Base-by-base conservation (phyloP, 2,329 filamentous ascomycete genomes). In the Pseudogymnoascus sp. region DNA sequence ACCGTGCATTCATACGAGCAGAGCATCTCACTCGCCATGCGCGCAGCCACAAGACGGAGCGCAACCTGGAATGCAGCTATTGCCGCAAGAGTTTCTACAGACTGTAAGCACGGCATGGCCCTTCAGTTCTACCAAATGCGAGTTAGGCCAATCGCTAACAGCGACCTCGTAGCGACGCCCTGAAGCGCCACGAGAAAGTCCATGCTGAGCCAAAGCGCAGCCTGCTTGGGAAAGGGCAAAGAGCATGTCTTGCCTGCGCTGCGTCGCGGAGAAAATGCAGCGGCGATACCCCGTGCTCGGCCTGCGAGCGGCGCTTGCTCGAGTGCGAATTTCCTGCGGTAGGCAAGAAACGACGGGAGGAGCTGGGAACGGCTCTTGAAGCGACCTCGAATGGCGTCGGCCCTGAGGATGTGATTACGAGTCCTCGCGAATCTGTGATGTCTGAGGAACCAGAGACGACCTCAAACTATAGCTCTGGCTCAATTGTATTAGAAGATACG, bases 51-150 rank as follows among this genome's bases (percentile, higher is more conserved):
- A 36, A 33, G 15, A 62, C 62, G 37, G 64, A 68, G 33, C 62
- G 65, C 3, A 60, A 60, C 20, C 62, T 67, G 8, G 65, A 68
- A 43, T 68, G 67, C 39, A 58, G 43, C 5, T 60, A 61, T 14
- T 68, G 67, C 57, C 41, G 62, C 2, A 68, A 68, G 50, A 62
- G 65, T 7, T 68, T 68, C 43, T 68, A 68, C 30, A 60, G 67
- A 47, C 60, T 62, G 67, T 67, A 20, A 58, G 64, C 62, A 33
- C n/a, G 28, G 50, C 12, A 22, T 20, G 22, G 6, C 8, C 22
- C 9, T 7, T 14, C 18, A 43, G 11, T 43, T 38, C 15, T 7
- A 8, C 15, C 6, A 6, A 14, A 5, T 47, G 2, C 41, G 60
- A 25, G 58, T 38, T 57, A 2, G 28, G 18, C 8, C 25, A 36